Base-by-base conservation (phyloP, 495 filamentous ascomycete genomes). In the Tuber borchii region DNA sequence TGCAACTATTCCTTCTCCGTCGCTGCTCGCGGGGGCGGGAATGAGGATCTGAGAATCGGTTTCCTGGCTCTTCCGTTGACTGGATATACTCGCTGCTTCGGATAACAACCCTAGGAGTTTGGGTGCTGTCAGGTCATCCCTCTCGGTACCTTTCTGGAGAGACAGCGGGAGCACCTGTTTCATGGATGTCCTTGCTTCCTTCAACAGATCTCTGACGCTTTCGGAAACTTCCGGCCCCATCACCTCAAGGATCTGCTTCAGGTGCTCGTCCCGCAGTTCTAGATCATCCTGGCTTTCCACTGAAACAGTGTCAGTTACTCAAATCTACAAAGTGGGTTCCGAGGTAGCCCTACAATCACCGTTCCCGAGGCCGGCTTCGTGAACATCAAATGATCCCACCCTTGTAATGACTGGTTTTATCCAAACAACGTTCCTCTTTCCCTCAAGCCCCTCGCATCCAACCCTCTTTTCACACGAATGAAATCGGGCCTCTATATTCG, bases 391-490 rank as follows among this genome's bases (percentile, higher is more conserved):
- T 42, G 90, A 92, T 0, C 85, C 74, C 79, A 87, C 76, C 74
- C 90, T 85, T 40, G 85, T 86, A 22, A 97, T 86, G 69, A 97
- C 90, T 0, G 95, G 95, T 22, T 86, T 88, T 71, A 97, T 96
- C 84, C 88, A 90, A 31, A 98, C 91, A 0, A 91, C 86, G 1
- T 89, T 86, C 2, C 80, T 83, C 12, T 87, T 86, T 19, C 83
- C 84, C 46, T 88, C 83, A 2, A 91, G 82, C 0, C 85, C 86
- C 0, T 85, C 56, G 80, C 94, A 97, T 1, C 86, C 85, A 43
- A 87, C 88, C 3, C 90, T 92, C 74, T 88, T 90, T 78, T 95
- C 94, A 77, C 95, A 97, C 80, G 93, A 95, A 84, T 97, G 94
- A 39, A 97, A 85, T n/a, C 90, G 89, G n/a, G 88, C 89, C 26